Evolutionary conservation across 2,329 filamentous ascomycete genomes (phyloP), one percentile per base, ranked within the genome.

Genomic region (Ascosphaera pollenicola): DNA sequence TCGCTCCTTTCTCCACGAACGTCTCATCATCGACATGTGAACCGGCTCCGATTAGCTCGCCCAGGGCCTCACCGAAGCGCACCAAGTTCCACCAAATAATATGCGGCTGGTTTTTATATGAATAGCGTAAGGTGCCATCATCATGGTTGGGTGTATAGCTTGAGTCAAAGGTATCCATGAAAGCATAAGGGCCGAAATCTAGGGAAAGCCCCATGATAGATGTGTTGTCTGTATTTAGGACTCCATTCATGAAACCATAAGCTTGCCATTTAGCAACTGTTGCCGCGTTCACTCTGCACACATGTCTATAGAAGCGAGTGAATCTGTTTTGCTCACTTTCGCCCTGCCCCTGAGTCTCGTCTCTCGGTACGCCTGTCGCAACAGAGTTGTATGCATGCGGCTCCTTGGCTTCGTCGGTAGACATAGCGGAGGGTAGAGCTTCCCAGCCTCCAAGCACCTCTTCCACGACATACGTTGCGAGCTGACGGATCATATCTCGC

Each of bases 51-150:
- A 98, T 73, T 2, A 93, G 65, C 57, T 95, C 89, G 16, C 83
- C 89, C 0, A 98, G 54, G 0, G 79, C 72, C 59, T 98, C 89
- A 41, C 84, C 89, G 0, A 98, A 69, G 1, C 89, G 75, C 1
- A 94, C 83, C 0, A 95, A 66, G 51, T 95, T 95, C 89, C 89
- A 98, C 89, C 89, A 98, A 51, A 98, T 89, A 41, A 98, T 80
- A 35, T 77, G 85, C 0, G 89, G 85, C 53, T 98, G 89, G 54
- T 93, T 93, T 47, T 77, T 76, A 63, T 95, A 98, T 47, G 75
- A 76, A 55, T 98, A 98, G 36, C 89, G 73, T 21, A 92, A 64
- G 61, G 78, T 69, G 52, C 78, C 69, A 52, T 98, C 89, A 56
- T 98, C 89, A 54, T 98, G 89, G 53, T 98, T 98, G 1, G 89